A percentile compares a stretch with the other conserved stretches of the same genome.
Evolutionary conservation across 148 eudicot genomes (phyloP).

Genomic region (Rhododendron mucronatum): DNA sequence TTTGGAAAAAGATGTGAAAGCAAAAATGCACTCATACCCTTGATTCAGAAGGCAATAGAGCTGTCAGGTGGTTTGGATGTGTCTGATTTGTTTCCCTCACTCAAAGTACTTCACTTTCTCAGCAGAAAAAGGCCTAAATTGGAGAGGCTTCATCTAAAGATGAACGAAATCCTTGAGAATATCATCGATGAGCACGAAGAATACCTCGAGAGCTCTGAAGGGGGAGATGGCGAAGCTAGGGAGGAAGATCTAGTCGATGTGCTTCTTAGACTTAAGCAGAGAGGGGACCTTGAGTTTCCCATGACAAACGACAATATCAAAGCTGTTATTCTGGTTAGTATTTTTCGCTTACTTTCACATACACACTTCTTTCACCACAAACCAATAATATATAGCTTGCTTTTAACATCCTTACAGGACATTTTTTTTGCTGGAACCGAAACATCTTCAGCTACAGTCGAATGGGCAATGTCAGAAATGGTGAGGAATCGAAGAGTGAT

Average conservation of each 20-base stretch:
- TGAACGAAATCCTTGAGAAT: background rate
- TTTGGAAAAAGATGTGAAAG: conserved; percentile 11
- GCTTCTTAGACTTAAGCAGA: background rate
- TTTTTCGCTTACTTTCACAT: background rate
- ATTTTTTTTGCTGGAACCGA: background rate
- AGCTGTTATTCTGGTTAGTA: conserved; percentile 10
- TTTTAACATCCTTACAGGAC: background rate
- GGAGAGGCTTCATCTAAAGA: background rate
- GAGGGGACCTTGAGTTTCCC: too few relatives aligned
- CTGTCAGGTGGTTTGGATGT: background rate
- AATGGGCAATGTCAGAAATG: conserved; percentile 13
- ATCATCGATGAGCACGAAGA: background rate
- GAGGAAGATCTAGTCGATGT: conserved; percentile 8
- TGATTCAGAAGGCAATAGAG: background rate
- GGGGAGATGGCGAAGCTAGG: background rate
- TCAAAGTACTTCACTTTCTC: background rate
- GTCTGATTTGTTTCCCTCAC: conserved; percentile 9
- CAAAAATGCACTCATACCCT: conserved; percentile 3
- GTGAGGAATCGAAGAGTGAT: background rate
- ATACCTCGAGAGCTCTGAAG: background rate
- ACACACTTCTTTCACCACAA: background rate
- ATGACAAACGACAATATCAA: background rate
- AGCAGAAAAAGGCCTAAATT: background rate
- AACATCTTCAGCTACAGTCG: background rate
- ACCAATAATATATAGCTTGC: too few relatives aligned